Evolutionary conservation across 345 rosid species (phyloP).

Genomic region (Rhodamnia rubescens): DNA sequence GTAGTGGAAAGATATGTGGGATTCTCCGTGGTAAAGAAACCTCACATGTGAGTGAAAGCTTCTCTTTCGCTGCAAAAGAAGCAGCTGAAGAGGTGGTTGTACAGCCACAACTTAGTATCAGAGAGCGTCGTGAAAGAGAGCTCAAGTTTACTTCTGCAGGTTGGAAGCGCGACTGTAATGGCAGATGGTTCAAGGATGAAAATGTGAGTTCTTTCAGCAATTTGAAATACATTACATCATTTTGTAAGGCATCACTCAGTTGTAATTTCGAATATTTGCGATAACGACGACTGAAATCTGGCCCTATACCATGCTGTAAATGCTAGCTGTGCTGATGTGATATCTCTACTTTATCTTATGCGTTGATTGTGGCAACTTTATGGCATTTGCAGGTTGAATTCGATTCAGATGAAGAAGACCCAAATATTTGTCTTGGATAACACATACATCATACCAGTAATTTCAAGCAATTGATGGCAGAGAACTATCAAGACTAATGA

Average conservation of each 20-base stretch:
- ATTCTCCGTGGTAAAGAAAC: background rate
- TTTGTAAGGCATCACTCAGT: background rate
- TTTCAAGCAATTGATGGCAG: background rate
- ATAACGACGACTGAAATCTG: background rate
- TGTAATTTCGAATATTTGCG: background rate
- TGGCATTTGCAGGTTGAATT: slow-evolving; percentile 27
- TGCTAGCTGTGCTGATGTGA: background rate
- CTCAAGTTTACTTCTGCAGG: slow-evolving; percentile 43
- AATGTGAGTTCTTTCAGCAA: slow-evolving; percentile 17
- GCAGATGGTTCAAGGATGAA: slow-evolving; percentile 46
- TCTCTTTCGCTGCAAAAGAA: background rate
- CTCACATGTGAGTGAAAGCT: background rate
- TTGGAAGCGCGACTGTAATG: slow-evolving; percentile 47
- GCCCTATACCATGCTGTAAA: background rate
- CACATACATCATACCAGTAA: background rate
- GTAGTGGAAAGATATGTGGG: background rate
- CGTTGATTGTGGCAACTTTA: background rate
- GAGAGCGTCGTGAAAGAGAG: slow-evolving; percentile 26
- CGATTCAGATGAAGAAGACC: slow-evolving; percentile 40
- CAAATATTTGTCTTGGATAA: slow-evolving; percentile 17
- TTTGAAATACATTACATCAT: background rate
- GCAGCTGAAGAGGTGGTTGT: background rate
- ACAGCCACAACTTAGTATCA: slow-evolving; percentile 8
- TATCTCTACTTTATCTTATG: background rate
- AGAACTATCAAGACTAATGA: background rate